Percentiles rank a stretch among this genome's conserved stretches.
phyloP scores from a whole-genome alignment of 2,329 filamentous ascomycete species.

The Fusarium oxysporum region DNA sequence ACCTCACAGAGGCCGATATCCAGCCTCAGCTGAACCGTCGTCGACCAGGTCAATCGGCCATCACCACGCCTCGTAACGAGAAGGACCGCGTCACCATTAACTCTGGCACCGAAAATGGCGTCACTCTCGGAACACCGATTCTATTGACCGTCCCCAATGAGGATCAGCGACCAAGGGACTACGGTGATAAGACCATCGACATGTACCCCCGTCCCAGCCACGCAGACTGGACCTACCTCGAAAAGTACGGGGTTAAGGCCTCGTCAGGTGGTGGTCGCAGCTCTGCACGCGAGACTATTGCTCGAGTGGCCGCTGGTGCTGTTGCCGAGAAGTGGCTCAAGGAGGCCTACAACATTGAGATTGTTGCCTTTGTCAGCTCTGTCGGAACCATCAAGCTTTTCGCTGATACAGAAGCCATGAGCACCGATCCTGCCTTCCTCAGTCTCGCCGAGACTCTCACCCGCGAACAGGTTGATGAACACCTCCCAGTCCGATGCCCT shows the following conservation, averaged over 20 bases:
- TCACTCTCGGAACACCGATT: constrained; percentile 92
- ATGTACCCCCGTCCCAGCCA: constrained; percentile 90
- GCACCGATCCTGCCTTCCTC: constrained; percentile 83
- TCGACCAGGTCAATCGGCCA: constrained; percentile 86
- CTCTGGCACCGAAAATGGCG: constrained; percentile 89
- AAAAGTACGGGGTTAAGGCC: constrained; percentile 97
- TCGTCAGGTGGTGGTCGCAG: constrained; percentile 89
- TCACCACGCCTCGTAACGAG: constrained; percentile 93
- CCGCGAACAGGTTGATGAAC: constrained; percentile 77
- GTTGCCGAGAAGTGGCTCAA: constrained; percentile 93
- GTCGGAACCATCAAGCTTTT: constrained; percentile 71
- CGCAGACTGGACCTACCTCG: constrained; percentile 96
- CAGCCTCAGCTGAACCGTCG: constrained; percentile 95
- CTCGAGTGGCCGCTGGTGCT: constrained; percentile 88
- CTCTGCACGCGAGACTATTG: constrained; percentile 95
- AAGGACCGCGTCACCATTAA: constrained; percentile 93
- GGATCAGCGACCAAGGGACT: constrained; percentile 93
- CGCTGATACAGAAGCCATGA: constrained; percentile 58
- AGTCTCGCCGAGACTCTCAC: constrained; percentile 70
- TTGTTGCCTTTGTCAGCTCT: constrained; percentile 88
- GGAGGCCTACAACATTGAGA: constrained; percentile 85
- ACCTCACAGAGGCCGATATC: constrained; percentile 86
- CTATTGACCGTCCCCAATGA: constrained; percentile 89
- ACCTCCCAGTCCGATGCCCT: constrained; percentile 90
- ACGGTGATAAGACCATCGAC: constrained; percentile 90